Base-by-base conservation (phyloP, 805 yeast species). In the Metschnikowia borealis region DNA sequence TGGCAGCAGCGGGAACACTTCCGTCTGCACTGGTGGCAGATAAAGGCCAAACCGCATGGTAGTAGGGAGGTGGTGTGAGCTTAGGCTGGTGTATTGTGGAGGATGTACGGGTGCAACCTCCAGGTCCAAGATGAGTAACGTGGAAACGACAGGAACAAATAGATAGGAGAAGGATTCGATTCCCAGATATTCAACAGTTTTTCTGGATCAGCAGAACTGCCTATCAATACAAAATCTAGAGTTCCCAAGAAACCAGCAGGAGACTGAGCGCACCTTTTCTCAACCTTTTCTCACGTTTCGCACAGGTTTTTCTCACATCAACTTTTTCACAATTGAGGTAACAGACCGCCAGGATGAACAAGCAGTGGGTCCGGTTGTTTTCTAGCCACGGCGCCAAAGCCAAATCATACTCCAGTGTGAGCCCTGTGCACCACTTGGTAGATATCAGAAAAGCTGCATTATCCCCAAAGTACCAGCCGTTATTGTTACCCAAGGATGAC, bases 371-470 rank as follows among this genome's bases (percentile, higher is more conserved):
- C 54, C 67, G 70, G 65, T 63, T 54, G 61, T 54, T 71, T 59
- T 46, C 69, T 62, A 36, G 69, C 69, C 51, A 78, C 71, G 65
- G 78, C 78, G 45, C 85, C 82, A 31, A 81, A 79, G 46, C 55
- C 42, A 70, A 62, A 49, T 57, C 75, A 13, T 73, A 73, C 66
- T 85, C 95, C 37, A 79, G 88, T 46, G 91, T 89, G 35, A 81
- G 85, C 46, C 98, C 99, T 1, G 95, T 92, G 14, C 99, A 94
- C 67, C 99, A 94, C 69, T 78, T 81, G 52, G 87, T 92, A 40
- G 82, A 81, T 57, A 82, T 89, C 62, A 78, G 81, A 61, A 94
- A 94, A 67, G 71, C 82, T 36, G 80, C 80, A 48, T 78, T 92
- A 45, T 85, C 91, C 35, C 90, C 92, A 50, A 75, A 84, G 53